Evolutionary conservation across 768 basidiomycete species (phyloP), one percentile per base, ranked within the genome.

Genomic region (Phanerodontia chrysosporium): DNA sequence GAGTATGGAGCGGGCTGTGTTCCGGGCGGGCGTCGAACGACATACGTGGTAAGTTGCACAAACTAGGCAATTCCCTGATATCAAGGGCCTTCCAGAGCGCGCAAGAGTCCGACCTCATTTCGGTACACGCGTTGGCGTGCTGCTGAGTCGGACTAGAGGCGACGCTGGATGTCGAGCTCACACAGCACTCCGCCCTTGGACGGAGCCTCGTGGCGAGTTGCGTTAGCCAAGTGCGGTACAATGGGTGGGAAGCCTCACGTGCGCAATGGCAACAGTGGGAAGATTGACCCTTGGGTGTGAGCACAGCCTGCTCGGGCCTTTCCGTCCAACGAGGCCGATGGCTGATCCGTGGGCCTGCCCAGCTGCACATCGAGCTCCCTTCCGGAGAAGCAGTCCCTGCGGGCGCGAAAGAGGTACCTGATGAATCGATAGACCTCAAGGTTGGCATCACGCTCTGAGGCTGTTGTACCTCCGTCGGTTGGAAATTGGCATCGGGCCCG

Each of bases 401-500:
- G 44, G 6, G 51, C 28, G 27, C 32, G 51, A 29, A 6, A 30
- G 28, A 4, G 16, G 28, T 30, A 32, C 14, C 32, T 35, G 32
- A 35, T 35, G 32, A 6, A 35, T 6, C 32, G 32, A 35, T 35
- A 13, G n/a, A n/a, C n/a, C 7, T 35, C 32, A 35, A 24, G 48
- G 24, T 28, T 9, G 25, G 48, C 48, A 16, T 29, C 49, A 51
- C 27, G 28, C 49, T 10, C 22, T n/a, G 55, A 28, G 55, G 44
- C 42, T 57, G 44, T 29, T n/a, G n/a, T n/a, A n/a, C n/a, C n/a
- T n/a, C n/a, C n/a, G n/a, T n/a, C n/a, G n/a, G n/a, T n/a, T n/a
- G n/a, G n/a, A n/a, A n/a, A n/a, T n/a, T n/a, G n/a, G n/a, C n/a
- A 57, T 36, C 56, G 56, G 56, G 45, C 24, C 46, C 45, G 46